phyloP scores from a whole-genome alignment of 2,329 filamentous ascomycete species.

The Pseudocercospora cruenta region DNA sequence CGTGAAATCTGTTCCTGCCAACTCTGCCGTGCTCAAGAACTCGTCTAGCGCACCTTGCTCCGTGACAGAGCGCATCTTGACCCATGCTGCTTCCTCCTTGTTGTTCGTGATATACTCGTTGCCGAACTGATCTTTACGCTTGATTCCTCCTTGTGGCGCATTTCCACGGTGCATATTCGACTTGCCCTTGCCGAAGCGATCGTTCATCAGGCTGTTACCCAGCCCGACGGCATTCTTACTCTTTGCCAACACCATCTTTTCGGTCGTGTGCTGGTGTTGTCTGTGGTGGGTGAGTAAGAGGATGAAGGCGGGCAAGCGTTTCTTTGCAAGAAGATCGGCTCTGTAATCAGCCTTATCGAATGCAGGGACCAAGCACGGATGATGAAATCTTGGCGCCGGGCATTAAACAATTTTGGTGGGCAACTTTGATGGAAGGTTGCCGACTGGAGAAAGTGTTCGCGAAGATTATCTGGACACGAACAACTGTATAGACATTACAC shows the following conservation, averaged over 20 bases:
- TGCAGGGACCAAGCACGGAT: slow-evolving; percentile 2
- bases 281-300: neutral
- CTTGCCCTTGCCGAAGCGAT: slow-evolving; percentile 94
- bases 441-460: neutral
- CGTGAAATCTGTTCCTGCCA: slow-evolving; percentile 98
- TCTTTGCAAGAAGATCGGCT: slow-evolving; percentile 12
- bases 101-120: slow-evolving; percentile 84
- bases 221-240: slow-evolving; percentile 94
- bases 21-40: slow-evolving; percentile 90
- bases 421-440: neutral
- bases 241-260: slow-evolving; percentile 75
- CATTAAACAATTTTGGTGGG: neutral
- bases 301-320: slow-evolving; percentile 1
- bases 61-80: slow-evolving; percentile 99
- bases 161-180: slow-evolving; percentile 73
- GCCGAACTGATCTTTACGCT: slow-evolving; percentile 38
- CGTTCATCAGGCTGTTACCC: slow-evolving; percentile 98
- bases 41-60: slow-evolving; percentile 96
- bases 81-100: slow-evolving; percentile 88
- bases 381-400: neutral
- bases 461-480: neutral
- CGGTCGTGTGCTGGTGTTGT: slow-evolving; percentile 17
- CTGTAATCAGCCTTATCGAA: slow-evolving; percentile 16
- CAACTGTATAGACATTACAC: neutral
- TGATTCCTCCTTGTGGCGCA: slow-evolving; percentile 69